Evolutionary conservation across 2,329 filamentous ascomycete genomes (phyloP), one percentile per base, ranked within the genome.

Genomic region (Tolypocladium sp.): DNA sequence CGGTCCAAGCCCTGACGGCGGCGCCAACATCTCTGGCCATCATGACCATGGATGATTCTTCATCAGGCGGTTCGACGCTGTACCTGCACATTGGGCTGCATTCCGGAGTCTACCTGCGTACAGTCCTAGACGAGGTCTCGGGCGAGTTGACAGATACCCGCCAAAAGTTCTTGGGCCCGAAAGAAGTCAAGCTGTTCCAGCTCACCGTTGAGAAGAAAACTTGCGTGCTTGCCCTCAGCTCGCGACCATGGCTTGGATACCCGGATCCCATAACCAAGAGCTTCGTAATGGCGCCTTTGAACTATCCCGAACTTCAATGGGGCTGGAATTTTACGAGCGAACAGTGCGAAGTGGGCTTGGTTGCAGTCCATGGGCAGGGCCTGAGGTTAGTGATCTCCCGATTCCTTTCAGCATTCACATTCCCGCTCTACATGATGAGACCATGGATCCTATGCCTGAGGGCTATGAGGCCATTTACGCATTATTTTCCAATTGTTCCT

Each of bases 261-360:
- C 89, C 92, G 0, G 91, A 97, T 67, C 86, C 90, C 2, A 88
- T 92, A 61, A 92, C 89, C 2, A 91, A 90, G 69, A 87, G 87
- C 42, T 96, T 97, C 68, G 91, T 95, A 75, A 87, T 97, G 65
- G 97, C 93, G 1, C 94, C 95, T 0, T 77, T 99, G 37, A 91
- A 90, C 71, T 97, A 96, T 68, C 86, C 88, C 57, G 87, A 89
- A 46, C 83, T 99, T 35, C 92, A 96, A 72, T 97, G 91, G 80
- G 92, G 90, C 4, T 96, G 92, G 88, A 96, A 94, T 67, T 97
- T 99, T 70, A 93, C 90, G 72, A 96, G 92, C 69, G 91, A 96
- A 71, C 90, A 96, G 72, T 96, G 92, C 68, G 86, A 89, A 51
- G 90, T 97, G 74, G 92, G 92, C 59, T 93, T 97, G 80, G 93